Evolutionary conservation across 2,329 filamentous ascomycete species (phyloP).

Genomic region (Trichoderma sp.): DNA sequence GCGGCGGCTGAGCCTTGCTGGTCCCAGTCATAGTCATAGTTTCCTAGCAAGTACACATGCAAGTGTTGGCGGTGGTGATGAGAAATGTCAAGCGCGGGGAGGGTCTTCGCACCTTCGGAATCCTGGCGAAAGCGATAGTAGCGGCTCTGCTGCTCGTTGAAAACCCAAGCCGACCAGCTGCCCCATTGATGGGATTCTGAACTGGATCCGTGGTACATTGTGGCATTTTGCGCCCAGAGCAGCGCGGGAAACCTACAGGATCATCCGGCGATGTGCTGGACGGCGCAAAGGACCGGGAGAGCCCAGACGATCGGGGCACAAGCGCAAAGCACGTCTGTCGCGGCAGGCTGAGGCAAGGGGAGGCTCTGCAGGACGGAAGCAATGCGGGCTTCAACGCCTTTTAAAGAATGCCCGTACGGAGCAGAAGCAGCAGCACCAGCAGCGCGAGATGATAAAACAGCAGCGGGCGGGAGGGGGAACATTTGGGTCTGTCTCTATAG

Average conservation of each 20-base stretch:
- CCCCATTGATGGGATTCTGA: conserved; percentile 37
- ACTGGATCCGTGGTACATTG: conserved; percentile 38
- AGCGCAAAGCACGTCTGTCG: conserved; percentile 26
- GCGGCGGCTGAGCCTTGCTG: conserved; percentile 21
- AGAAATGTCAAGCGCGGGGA: conserved; percentile 20
- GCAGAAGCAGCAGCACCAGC: conserved; percentile 10
- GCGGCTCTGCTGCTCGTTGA: conserved; percentile 31
- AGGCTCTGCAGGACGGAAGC: conserved; percentile 29
- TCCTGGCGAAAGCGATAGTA: conserved; percentile 38
- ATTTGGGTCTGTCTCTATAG: conserved; percentile 27
- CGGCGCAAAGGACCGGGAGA: conserved; percentile 25
- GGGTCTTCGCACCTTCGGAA: conserved; percentile 32
- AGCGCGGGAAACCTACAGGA: conserved; percentile 29
- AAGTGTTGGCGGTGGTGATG: conserved; percentile 18
- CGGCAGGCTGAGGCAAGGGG: conserved; percentile 27
- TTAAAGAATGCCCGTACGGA: conserved; percentile 20
- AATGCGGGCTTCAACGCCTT: conserved; percentile 26
- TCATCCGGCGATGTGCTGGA: conserved; percentile 28
- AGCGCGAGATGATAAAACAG: conserved; percentile 30
- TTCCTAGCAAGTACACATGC: conserved; percentile 26
- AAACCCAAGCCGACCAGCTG: conserved; percentile 37
- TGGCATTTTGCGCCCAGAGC: conserved; percentile 35
- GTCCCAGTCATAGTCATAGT: conserved; percentile 33
- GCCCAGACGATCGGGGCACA: conserved; percentile 16
- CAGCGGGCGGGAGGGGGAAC: conserved; percentile 30